Evolutionary conservation across 228 moss, liverwort and hornwort species (phyloP).

Genomic region (Sphagnum fallax): DNA sequence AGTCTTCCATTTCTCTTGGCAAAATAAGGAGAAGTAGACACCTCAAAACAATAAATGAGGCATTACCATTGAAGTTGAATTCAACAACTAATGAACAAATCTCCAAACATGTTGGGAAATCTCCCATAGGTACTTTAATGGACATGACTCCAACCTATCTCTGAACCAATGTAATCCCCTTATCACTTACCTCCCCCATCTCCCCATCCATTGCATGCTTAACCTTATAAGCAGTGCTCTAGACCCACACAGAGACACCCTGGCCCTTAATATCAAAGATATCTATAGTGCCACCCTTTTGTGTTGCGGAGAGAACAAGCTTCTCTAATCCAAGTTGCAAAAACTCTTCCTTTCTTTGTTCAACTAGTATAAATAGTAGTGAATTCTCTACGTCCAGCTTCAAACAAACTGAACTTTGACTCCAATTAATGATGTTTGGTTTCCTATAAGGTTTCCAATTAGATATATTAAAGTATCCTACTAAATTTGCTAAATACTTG

Average conservation of each 20-base stretch:
- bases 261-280: slow-evolving; percentile 38
- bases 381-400: slow-evolving; percentile 66
- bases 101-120: slow-evolving; percentile 43
- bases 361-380: slow-evolving; percentile 46
- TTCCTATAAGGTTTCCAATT: slow-evolving; percentile 49
- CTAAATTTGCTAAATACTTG: slow-evolving; percentile 78
- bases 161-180: slow-evolving; percentile 39
- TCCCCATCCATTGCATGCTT: slow-evolving; percentile 12
- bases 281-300: slow-evolving; percentile 19
- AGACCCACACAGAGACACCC: slow-evolving; percentile 35
- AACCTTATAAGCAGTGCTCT: slow-evolving; percentile 17
- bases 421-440: background rate
- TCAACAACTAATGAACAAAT: slow-evolving; percentile 58
- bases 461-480: slow-evolving; percentile 62
- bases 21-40: background rate
- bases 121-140: slow-evolving; percentile 47
- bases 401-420: slow-evolving; percentile 20
- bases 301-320: slow-evolving; percentile 19
- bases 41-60: background rate
- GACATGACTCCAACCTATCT: slow-evolving; percentile 70
- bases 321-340: too few relatives aligned
- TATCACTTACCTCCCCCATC: slow-evolving; percentile 12
- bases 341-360: background rate
- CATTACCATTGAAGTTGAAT: slow-evolving; percentile 57
- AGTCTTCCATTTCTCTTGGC: background rate